Conservation (phyloP, 2,329 filamentous ascomycete species). For the Fusarium metavorans region DNA sequence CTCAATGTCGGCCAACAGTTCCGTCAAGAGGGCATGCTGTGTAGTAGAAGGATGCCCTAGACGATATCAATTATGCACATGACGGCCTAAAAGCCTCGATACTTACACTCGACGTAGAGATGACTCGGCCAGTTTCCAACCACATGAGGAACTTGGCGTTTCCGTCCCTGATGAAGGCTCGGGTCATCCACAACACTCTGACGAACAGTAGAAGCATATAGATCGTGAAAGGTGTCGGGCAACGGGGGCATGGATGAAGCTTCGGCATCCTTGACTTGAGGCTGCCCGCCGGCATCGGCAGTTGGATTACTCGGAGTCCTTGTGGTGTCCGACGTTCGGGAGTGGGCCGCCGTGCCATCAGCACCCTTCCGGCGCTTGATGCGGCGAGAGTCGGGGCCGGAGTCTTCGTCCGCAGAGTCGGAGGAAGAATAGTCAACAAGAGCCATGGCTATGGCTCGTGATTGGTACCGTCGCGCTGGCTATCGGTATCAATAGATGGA, state of each 20-base stretch:
- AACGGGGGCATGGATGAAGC: constrained; percentile 73
- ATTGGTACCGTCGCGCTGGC: not conserved
- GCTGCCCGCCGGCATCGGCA: constrained; percentile 8
- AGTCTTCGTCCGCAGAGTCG: constrained; percentile 32
- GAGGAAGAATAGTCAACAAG: constrained; percentile 71
- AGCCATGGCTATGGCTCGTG: constrained; percentile 57
- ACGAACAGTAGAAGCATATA: constrained; percentile 87
- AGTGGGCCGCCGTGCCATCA: constrained; percentile 33
- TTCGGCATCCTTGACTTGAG: constrained; percentile 8
- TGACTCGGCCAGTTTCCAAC: constrained; percentile 94
- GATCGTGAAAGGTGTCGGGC: constrained; percentile 84
- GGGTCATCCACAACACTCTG: constrained; percentile 85
- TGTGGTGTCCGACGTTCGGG: constrained; percentile 4
- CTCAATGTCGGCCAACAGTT: constrained; percentile 55
- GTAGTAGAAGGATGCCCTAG: constrained; percentile 66
- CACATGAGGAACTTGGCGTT: constrained; percentile 84
- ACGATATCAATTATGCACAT: constrained; percentile 1
- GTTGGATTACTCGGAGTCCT: not conserved
- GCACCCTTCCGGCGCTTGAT: constrained; percentile 52
- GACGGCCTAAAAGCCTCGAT: not conserved
- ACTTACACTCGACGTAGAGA: constrained; percentile 91
- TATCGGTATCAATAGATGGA: not conserved
- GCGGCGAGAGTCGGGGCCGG: constrained; percentile 46
- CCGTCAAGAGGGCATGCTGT: constrained; percentile 61
- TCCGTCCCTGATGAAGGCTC: constrained; percentile 84